Evolutionary conservation across 148 eudicot genomes (phyloP), one percentile per base, ranked within the genome.

Genomic region (Silene latifolia): DNA sequence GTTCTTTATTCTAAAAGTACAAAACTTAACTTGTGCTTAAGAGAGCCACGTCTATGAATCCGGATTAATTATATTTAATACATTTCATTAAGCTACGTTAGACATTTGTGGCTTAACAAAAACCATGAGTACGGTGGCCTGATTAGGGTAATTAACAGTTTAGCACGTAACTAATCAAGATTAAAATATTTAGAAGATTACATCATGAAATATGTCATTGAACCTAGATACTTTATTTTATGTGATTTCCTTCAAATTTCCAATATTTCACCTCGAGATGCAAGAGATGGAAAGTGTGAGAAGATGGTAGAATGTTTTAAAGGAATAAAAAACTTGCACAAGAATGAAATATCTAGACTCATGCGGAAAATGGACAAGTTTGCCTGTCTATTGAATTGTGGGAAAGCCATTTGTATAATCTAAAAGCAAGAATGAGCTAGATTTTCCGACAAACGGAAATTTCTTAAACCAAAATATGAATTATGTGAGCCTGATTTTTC

Each of bases 191-290:
- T 60, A 13, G 51, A 44, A 20, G 68, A 42, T 29, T 8, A 42
- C 46, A 23, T 14, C 25, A 42, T 57, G 74, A 57, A 24, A 58
- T 42, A 79, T 48, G 25, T 60, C 62, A 62, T 54, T 32, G 42
- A 75, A 18, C 44, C 56, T 47, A 62, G 18, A 53, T 35, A 70
- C 74, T 63, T 25, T 47, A 67, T 29, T 62, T 57, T 73, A 54
- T 66, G 74, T 53, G 75, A 72, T 67, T 80, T 75, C 76, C 53
- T 72, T 67, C 13, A 61, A 72, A 67, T 69, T 71, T 72, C 72
- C 75, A 63, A 12, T 46, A 73, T 20, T 77, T 14, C 2, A 76
- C 67, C 76, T 83, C 86, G 86, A 83, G 86, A 80, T 83, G 83
- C 85, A 83, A 65, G 83, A 83, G 78, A 76, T 83, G 18, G 56